Evolutionary conservation across 306 rosid species (phyloP), one percentile per base, ranked within the genome.

Genomic region (Crotalaria pallida): DNA sequence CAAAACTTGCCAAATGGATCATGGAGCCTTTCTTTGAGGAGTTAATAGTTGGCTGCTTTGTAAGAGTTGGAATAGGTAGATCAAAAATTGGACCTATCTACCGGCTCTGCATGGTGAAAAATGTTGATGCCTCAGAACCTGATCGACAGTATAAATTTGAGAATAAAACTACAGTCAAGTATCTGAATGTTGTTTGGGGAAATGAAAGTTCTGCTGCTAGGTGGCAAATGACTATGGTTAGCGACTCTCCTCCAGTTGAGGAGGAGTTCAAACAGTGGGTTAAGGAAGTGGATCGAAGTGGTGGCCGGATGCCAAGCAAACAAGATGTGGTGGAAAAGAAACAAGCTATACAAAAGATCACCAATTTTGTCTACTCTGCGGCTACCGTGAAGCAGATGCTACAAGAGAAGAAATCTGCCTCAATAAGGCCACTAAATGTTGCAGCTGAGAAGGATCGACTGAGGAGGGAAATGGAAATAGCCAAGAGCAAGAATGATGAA

Each of bases 221-320:
- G 86, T 91, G 96, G 96, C 96, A 91, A 89, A 91, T 91, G 97
- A 96, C 97, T 52, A 88, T 91, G 97, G 84, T 88, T 74, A 88
- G 92, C 0, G 97, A 91, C 81, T 88, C 93, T 57, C 74, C 26
- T 0, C 96, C 97, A 22, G 45, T 71, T 15, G 96, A 91, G 72
- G 93, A 88, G 65, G 97, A 91, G 79, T 91, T 76, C 84, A 89
- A 85, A 70, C 97, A 91, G 80, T 91, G 97, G 97, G 66, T 91
- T 65, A 85, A 82, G 80, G 97, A 91, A 80, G 96, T 88, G 49
- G 97, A 91, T 50, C 84, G 89, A 65, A 88, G 80, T 31, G 87
- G 92, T 29, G 96, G 92, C 26, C 84, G 96, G 77, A 68, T 91
- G 92, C 96, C 88, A 47, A 87, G 77, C 74, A 91, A 85, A 64